Base-by-base conservation (phyloP, 495 filamentous ascomycete species). In the Apiosordaria backusii region DNA sequence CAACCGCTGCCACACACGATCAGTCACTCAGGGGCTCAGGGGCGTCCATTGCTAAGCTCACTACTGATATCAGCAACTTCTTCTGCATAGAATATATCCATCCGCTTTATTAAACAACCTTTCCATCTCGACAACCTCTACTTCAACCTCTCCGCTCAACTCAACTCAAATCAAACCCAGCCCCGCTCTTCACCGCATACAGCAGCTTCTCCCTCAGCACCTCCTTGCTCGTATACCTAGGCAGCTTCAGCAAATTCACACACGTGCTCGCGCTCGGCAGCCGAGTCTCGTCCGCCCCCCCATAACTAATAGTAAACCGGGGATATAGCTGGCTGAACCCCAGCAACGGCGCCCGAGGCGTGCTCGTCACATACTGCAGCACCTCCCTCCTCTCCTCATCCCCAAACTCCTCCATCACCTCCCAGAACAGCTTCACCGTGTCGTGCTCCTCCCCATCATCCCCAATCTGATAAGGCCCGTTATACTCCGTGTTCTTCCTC, bases 261-360 rank as follows among this genome's bases (percentile, higher is more conserved):
- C 95, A 99, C 1, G 95, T 99, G 72, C 95, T 97, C 21, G 95
- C 93, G 74, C 92, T 98, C 24, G 96, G 96, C 54, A 97, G 79
- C 70, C 95, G 78, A 6, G 82, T 78, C 76, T 95, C 84, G 72
- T 98, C 93, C 35, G 81, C 81, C 6, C 94, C 92, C 0, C 89
- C 89, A 75, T 98, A 95, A 6, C 95, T 80, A 59, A 99, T 97
- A 68, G 88, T 93, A 73, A 99, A 99, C 45, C 83, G 81, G 5
- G 95, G 95, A 61, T 88, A 91, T 64, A 99, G 80, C 66, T 93
- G 88, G 21, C 85, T 87, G 77, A 99, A 99, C 1, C 95, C 95
- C 22, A 98, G 78, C 60, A 99, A 78, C 1, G 95, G 95, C n/a
- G 92, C 93, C 63, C 95, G 82, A 3, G 93, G 92, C 26, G 95